Conservation (phyloP, 306 rosid genomes). For the Castanea crenata region DNA sequence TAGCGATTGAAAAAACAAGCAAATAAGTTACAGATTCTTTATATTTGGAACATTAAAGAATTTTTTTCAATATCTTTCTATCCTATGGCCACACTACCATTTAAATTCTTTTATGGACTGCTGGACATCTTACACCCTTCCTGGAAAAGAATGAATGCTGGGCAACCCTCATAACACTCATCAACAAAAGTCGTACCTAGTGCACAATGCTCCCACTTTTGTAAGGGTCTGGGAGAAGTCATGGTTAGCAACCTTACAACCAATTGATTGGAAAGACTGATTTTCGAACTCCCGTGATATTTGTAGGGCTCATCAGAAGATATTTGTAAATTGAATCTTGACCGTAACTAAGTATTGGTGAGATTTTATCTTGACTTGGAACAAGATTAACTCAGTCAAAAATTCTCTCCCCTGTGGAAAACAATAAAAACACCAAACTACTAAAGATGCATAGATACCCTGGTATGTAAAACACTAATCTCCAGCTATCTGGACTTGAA, state of each 20-base stretch:
- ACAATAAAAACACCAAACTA: conserved; percentile 62
- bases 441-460: conserved; percentile 84
- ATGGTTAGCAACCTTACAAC: no score
- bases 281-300: no score
- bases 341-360: not conserved
- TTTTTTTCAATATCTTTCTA: not conserved
- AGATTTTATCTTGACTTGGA: conserved; percentile 11
- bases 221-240: no score
- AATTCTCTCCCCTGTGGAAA: conserved; percentile 94
- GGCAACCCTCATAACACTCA: conserved; percentile 1
- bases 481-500: conserved; percentile 90
- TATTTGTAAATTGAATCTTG: not conserved
- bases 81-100: not conserved
- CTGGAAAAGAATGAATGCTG: conserved; percentile 2
- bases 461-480: conserved; percentile 70
- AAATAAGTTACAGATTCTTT: not conserved
- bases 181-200: no score
- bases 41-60: not conserved
- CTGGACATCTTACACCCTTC: not conserved
- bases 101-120: not conserved
- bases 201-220: no score
- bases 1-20: not conserved
- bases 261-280: no score
- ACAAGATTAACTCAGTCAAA: conserved; percentile 62
- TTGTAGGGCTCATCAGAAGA: not conserved